These are phyloP conservation scores for Paradendryphiella salina DNA, from an alignment of 2,329 filamentous ascomycete species.

Conservation along the genomic window DNA sequence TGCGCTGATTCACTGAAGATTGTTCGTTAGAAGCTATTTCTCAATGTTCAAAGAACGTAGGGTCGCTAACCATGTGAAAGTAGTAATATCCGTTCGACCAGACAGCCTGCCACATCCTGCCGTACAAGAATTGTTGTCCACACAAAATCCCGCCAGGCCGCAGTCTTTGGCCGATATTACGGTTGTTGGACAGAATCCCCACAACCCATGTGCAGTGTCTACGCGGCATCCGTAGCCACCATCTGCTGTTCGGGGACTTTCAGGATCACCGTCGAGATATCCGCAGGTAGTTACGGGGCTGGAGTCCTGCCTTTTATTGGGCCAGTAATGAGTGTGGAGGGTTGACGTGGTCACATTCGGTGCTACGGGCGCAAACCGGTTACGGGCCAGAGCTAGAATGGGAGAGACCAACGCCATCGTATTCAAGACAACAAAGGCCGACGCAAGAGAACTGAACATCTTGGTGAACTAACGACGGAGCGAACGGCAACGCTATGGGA, in stretches of 20 bases:
- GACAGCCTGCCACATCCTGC: constrained; percentile 20
- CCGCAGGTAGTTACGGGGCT: constrained; percentile 15
- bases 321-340: background rate
- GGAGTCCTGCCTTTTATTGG: constrained; percentile 6
- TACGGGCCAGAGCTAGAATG: background rate
- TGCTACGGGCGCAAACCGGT: background rate
- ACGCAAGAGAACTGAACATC: background rate
- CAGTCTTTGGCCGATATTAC: constrained; percentile 17
- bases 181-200: constrained; percentile 22
- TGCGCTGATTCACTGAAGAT: constrained; percentile 3
- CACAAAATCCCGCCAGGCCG: constrained; percentile 18
- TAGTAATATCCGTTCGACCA: constrained; percentile 13
- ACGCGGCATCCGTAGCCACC: constrained; percentile 17
- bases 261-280: constrained; percentile 15
- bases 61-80: constrained; percentile 16
- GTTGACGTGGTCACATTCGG: background rate
- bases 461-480: background rate
- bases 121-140: constrained; percentile 20
- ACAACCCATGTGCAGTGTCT: constrained; percentile 21
- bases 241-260: constrained; percentile 3
- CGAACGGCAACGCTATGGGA: background rate
- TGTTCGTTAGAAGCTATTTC: background rate
- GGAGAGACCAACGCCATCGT: background rate
- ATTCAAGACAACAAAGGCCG: constrained; percentile 1
- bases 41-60: background rate